Percentiles rank a stretch among this genome's conserved stretches.
Evolutionary conservation across 257 asterid genomes (phyloP).

Genomic region (Rehmannia glutinosa): DNA sequence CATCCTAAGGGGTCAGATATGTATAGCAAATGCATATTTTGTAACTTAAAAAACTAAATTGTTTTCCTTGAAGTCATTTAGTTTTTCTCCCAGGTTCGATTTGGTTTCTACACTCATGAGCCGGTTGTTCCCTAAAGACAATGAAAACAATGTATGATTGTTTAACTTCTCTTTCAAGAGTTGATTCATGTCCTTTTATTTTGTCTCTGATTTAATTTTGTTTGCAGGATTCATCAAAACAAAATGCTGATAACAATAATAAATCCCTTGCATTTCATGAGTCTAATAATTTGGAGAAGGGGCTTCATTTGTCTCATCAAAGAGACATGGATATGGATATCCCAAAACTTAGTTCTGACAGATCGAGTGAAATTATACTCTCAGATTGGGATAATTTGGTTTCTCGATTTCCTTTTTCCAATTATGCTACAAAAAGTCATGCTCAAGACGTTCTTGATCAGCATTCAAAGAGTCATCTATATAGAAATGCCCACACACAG

Average conservation of each 20-base stretch:
- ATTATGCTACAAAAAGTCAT: conserved; percentile 20
- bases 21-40: conserved; percentile 12
- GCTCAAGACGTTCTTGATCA: conserved; percentile 21
- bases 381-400: conserved; percentile 25
- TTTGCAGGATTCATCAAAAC: conserved; percentile 33
- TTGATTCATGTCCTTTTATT: conserved; percentile 8
- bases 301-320: conserved; percentile 25
- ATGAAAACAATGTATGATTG: conserved; percentile 38
- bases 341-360: conserved; percentile 27
- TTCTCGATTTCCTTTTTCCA: conserved; percentile 24
- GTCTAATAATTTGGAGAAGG: conserved; percentile 30
- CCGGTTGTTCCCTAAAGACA: conserved; percentile 47
- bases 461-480: conserved; percentile 15
- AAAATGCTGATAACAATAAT: conserved; percentile 22
- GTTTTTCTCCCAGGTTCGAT: conserved; percentile 54
- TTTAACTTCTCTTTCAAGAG: conserved; percentile 14
- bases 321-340: conserved; percentile 26
- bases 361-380: conserved; percentile 26
- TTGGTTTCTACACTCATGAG: conserved; percentile 48
- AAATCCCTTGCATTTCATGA: conserved; percentile 23
- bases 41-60: not conserved
- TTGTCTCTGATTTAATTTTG: conserved; percentile 14
- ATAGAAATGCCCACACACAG: conserved; percentile 20
- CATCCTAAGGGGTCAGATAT: conserved; percentile 49
- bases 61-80: conserved; percentile 18